These are phyloP conservation scores for Boletellus deceptivus DNA, from an alignment of 1,284 basidiomycete species.

Conservation along the genomic window DNA sequence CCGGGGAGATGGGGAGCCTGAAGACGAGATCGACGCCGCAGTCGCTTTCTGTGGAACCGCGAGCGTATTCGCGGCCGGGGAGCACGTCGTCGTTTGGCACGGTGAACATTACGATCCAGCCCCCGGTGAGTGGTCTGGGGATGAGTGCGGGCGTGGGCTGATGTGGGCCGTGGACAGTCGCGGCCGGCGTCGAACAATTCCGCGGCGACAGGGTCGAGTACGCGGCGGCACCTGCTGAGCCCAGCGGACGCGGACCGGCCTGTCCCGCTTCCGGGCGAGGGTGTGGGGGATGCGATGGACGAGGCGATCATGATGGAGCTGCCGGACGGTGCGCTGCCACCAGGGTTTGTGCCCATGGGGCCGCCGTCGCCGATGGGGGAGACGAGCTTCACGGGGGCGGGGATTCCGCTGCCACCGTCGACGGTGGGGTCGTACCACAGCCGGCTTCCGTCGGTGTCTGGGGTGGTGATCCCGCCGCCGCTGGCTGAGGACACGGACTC, in stretches of 20 bases:
- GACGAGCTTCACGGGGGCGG: slow-evolving; percentile 24
- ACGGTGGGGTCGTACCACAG: slow-evolving; percentile 25
- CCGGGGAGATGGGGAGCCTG: slow-evolving; percentile 24
- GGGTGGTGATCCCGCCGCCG: slow-evolving; percentile 30
- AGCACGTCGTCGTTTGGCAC: slow-evolving; percentile 33
- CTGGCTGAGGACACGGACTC: slow-evolving; percentile 20
- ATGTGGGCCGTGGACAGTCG: slow-evolving; percentile 18
- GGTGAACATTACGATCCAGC: slow-evolving; percentile 34
- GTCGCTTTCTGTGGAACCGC: slow-evolving; percentile 25
- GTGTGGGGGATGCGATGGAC: slow-evolving; percentile 2
- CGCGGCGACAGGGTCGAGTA: slow-evolving; percentile 21
- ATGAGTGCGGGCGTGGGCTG: neutral
- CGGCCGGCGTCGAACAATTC: slow-evolving; percentile 32
- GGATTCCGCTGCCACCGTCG: slow-evolving; percentile 27
- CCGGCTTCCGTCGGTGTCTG: slow-evolving; percentile 16
- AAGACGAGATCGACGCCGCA: slow-evolving; percentile 19
- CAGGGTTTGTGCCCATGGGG: slow-evolving; percentile 29
- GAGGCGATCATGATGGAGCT: slow-evolving; percentile 25
- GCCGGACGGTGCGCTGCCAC: slow-evolving; percentile 25
- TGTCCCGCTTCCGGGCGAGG: slow-evolving; percentile 27
- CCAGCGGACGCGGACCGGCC: slow-evolving; percentile 35
- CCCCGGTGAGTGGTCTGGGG: slow-evolving; percentile 24
- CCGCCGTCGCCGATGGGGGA: slow-evolving; percentile 12
- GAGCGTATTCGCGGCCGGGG: slow-evolving; percentile 18
- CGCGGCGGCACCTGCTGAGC: slow-evolving; percentile 28